Evolutionary conservation across 768 basidiomycete genomes (phyloP), one percentile per base, ranked within the genome.

Genomic region (Boletus sp.): DNA sequence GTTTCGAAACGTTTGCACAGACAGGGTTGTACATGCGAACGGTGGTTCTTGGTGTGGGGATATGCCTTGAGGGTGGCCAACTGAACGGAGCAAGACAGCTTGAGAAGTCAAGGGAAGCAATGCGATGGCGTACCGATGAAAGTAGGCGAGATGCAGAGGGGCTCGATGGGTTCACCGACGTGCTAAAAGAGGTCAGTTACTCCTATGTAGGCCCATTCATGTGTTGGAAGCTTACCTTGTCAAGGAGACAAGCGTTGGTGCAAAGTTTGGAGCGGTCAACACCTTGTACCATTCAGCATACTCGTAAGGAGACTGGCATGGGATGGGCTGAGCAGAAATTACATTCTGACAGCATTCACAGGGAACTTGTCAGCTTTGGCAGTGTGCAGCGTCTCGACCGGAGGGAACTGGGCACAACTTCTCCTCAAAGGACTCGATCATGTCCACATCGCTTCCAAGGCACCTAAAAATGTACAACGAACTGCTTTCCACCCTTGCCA

Each of bases 61-160:
- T 97, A 99, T 99, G 63, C 98, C 93, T 78, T 98, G 95, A 15
- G 97, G 97, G 76, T 98, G 97, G 32, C 97, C 97, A 60, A 96
- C 94, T 89, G 63, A 9, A 55, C 33, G 17, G 24, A 50, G 44
- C 14, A 1, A 17, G 29, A 67, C 35, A 63, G 54, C 35, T 17
- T 17, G 24, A 29, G 1, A 2, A 58, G 7, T 10, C n/a, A 8
- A 2, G 7, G n/a, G 17, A 24, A 28, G 15, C 1, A 18, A 20
- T 4, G 7, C 29, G 33, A 20, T 18, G 42, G 32, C 80, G 47
- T 64, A 89, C 90, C 87, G 64, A 99, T 98, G 81, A 99, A 99
- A 5, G 95, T 80, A 3, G 97, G 97, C 36, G 91, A 95, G 66
- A 98, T 84, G 76, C 97, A 99, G 54, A 98, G 87, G 32, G 90